Percentiles rank a stretch among this genome's conserved stretches.
phyloP scores from a whole-genome alignment of 2,329 filamentous ascomycete genomes.

The Sphaerostilbella broomeana region DNA sequence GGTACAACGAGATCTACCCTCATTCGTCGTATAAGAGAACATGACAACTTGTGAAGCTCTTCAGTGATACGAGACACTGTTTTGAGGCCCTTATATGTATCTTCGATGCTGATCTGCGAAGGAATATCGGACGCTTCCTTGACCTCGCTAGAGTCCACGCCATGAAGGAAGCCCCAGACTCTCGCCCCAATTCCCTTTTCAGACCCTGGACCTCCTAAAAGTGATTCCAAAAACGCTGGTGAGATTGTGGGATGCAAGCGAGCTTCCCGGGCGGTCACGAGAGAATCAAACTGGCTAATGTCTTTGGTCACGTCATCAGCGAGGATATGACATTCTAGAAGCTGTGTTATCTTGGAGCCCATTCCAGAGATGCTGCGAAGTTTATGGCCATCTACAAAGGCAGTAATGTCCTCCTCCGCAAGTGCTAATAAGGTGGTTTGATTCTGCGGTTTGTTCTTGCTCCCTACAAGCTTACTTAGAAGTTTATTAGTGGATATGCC shows the following conservation, averaged over 20 bases:
- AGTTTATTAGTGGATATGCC: slow-evolving; percentile 85
- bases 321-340: slow-evolving; percentile 49
- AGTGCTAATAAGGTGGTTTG: slow-evolving; percentile 79
- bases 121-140: slow-evolving; percentile 65
- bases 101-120: slow-evolving; percentile 88
- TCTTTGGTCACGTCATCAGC: slow-evolving; percentile 27
- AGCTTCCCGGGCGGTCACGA: slow-evolving; percentile 59
- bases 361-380: slow-evolving; percentile 81
- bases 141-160: slow-evolving; percentile 70
- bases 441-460: slow-evolving; percentile 74
- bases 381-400: slow-evolving; percentile 69
- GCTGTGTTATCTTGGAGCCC: slow-evolving; percentile 58
- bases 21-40: slow-evolving; percentile 71
- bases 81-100: slow-evolving; percentile 73
- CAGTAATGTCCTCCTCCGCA: slow-evolving; percentile 46
- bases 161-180: slow-evolving; percentile 75
- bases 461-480: slow-evolving; percentile 77
- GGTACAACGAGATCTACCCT: slow-evolving; percentile 62
- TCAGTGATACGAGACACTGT: slow-evolving; percentile 55
- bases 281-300: slow-evolving; percentile 30
- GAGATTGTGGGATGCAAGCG: slow-evolving; percentile 58
- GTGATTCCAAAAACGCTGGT: slow-evolving; percentile 55
- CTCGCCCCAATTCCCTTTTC: slow-evolving; percentile 65
- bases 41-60: slow-evolving; percentile 62
- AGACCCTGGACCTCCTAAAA: slow-evolving; percentile 64